Conservation (phyloP, 1,284 basidiomycete species). For the Cutaneotrichosporon spelunceum region DNA sequence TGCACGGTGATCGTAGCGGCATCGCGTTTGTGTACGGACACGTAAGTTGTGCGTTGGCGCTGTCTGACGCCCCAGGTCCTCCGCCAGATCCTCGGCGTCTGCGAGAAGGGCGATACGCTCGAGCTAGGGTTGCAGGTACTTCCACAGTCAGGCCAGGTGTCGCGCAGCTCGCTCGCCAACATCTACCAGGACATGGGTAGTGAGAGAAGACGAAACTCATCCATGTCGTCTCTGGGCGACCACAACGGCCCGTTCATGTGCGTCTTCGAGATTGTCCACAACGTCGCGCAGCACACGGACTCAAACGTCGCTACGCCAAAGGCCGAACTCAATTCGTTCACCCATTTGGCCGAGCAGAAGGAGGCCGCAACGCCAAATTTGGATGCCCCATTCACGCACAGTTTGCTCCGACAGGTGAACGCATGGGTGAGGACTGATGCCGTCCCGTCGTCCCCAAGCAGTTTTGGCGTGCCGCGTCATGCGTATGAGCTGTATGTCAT, state of each 20-base stretch:
- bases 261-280: conserved; percentile 60
- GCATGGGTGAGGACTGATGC: conserved; percentile 57
- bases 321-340: conserved; percentile 45
- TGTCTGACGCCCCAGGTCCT: conserved; percentile 59
- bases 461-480: conserved; percentile 34
- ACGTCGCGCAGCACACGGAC: conserved; percentile 34
- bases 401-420: conserved; percentile 64
- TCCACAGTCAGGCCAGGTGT: conserved; percentile 42
- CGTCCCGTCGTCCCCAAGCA: conserved; percentile 38
- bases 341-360: conserved; percentile 37
- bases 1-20: conserved; percentile 78
- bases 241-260: conserved; percentile 48
- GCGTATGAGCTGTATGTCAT: conserved; percentile 51
- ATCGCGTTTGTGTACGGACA: conserved; percentile 74
- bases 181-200: conserved; percentile 15
- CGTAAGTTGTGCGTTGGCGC: conserved; percentile 57
- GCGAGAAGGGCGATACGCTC: conserved; percentile 71
- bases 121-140: conserved; percentile 78
- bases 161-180: conserved; percentile 29
- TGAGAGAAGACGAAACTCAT: conserved; percentile 19
- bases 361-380: conserved; percentile 57
- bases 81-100: conserved; percentile 71
- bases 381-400: conserved; percentile 61
- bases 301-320: conserved; percentile 40
- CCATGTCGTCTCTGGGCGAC: background rate